These are phyloP conservation scores for Sungouiella thailandica DNA, from an alignment of 805 yeast species.

Conservation along the genomic window DNA sequence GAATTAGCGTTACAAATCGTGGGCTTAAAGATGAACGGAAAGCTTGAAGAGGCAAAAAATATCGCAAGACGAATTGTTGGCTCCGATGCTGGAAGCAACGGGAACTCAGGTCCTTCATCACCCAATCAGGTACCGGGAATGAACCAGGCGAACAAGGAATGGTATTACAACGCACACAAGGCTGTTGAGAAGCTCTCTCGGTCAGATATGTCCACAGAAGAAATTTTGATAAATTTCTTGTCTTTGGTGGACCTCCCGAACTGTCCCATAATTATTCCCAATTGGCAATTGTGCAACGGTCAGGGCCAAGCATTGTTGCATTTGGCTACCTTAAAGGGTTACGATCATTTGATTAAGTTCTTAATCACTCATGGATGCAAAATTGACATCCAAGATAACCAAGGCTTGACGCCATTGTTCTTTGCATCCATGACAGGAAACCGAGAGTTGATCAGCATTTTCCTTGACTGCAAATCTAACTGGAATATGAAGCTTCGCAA, in stretches of 20 bases:
- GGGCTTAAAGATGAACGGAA: constrained; percentile 95
- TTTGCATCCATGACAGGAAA: constrained; percentile 77
- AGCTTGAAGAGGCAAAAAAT: constrained; percentile 88
- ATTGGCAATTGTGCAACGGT: constrained; percentile 73
- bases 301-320: constrained; percentile 90
- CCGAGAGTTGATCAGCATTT: constrained; percentile 55
- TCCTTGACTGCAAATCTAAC: constrained; percentile 63
- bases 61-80: constrained; percentile 91
- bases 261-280: constrained; percentile 57
- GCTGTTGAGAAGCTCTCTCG: constrained; percentile 45
- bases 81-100: constrained; percentile 31
- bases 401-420: constrained; percentile 85
- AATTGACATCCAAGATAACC: constrained; percentile 67
- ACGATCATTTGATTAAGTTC: constrained; percentile 53
- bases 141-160: constrained; percentile 28
- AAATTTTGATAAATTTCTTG: constrained; percentile 45
- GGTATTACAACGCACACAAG: constrained; percentile 51
- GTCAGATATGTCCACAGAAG: constrained; percentile 44
- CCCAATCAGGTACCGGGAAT: constrained; percentile 7
- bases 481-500: constrained; percentile 46
- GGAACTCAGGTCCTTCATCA: constrained; percentile 15
- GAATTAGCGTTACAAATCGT: constrained; percentile 95
- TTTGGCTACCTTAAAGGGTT: constrained; percentile 75
- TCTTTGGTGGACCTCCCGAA: constrained; percentile 61
- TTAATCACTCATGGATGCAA: constrained; percentile 65